Conservation (phyloP, 139 green algal genomes). For the Limnomonas spitsbergensis region DNA sequence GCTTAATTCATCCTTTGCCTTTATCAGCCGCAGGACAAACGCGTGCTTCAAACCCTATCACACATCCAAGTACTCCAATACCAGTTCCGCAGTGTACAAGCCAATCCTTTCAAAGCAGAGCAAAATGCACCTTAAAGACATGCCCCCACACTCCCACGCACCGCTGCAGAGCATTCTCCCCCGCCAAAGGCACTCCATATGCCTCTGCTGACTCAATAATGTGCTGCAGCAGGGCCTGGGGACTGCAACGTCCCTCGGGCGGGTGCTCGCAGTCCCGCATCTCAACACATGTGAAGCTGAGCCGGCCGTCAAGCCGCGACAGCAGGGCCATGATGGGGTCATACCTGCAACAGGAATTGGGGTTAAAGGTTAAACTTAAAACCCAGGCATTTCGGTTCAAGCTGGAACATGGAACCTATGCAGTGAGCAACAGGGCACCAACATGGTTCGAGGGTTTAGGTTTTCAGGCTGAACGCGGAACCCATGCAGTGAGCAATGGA, state of each 20-base stretch:
- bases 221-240: slow-evolving; percentile 53
- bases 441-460: too few relatives aligned
- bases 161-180: slow-evolving; percentile 95
- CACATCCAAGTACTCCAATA: too few relatives aligned
- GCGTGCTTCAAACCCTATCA: too few relatives aligned
- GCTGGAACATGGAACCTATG: not conserved
- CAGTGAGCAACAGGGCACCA: too few relatives aligned
- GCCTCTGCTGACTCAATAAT: slow-evolving; percentile 58
- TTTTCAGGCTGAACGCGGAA: too few relatives aligned
- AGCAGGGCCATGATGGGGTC: slow-evolving; percentile 39
- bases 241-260: slow-evolving; percentile 79
- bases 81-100: too few relatives aligned
- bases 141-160: too few relatives aligned
- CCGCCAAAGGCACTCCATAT: slow-evolving; percentile 75
- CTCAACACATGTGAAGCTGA: slow-evolving; percentile 98
- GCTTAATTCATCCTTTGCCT: too few relatives aligned
- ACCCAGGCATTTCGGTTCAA: not conserved
- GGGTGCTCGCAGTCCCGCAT: slow-evolving; percentile 98
- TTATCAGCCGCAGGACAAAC: too few relatives aligned
- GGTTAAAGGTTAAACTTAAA: not conserved
- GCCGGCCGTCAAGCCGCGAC: slow-evolving; percentile 51
- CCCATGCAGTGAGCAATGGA: too few relatives aligned
- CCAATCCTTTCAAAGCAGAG: too few relatives aligned
- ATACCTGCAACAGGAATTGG: slow-evolving; percentile 32
- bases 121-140: too few relatives aligned